Evolutionary conservation across 257 asterid genomes (phyloP).

Genomic region (Phtheirospermum japonicum): DNA sequence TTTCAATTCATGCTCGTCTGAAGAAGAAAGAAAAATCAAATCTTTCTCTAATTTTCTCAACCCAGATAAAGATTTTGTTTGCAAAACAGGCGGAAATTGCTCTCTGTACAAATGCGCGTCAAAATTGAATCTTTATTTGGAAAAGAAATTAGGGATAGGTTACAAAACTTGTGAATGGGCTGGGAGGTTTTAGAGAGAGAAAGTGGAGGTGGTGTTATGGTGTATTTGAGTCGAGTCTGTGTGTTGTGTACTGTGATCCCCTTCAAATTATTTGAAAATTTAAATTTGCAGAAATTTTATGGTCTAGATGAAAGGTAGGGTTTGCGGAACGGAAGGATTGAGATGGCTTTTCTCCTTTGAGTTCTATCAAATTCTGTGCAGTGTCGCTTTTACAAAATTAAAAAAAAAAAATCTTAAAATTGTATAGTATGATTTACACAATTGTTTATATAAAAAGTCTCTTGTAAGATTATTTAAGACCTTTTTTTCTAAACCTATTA

Average conservation of each 20-base stretch:
- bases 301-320: slow-evolving; percentile 36
- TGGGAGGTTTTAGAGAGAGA: slow-evolving; percentile 35
- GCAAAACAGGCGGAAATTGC: neutral
- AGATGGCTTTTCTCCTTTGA: slow-evolving; percentile 25
- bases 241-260: neutral
- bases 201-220: slow-evolving; percentile 12
- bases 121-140: slow-evolving; percentile 9
- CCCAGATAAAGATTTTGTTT: slow-evolving; percentile 2
- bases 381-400: neutral
- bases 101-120: slow-evolving; percentile 8
- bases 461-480: no score
- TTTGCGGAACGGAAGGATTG: slow-evolving; percentile 33
- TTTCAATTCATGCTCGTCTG: no score
- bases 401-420: no score
- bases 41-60: no score
- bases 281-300: slow-evolving; percentile 14
- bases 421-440: no score
- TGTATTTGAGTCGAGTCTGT: slow-evolving; percentile 19
- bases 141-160: slow-evolving; percentile 14
- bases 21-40: no score
- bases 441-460: no score
- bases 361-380: slow-evolving; percentile 26
- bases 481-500: no score
- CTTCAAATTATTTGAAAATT: slow-evolving; percentile 34
- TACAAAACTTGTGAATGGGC: slow-evolving; percentile 18